phyloP scores from a whole-genome alignment of 768 basidiomycete genomes.

The Mycena filopes region DNA sequence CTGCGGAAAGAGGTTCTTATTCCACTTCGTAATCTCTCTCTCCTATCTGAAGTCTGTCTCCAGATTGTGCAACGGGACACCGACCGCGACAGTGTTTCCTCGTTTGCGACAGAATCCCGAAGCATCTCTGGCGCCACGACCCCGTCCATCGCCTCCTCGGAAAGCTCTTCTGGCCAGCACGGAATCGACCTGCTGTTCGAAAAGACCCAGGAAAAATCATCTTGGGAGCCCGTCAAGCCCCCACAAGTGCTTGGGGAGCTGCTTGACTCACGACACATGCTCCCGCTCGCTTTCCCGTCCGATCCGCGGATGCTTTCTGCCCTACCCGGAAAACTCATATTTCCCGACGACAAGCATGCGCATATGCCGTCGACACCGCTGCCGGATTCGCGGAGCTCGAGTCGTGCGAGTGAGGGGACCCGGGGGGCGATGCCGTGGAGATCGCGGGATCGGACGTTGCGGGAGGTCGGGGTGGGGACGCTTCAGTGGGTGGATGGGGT shows the following conservation, averaged over 20 bases:
- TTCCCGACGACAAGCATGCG: slow-evolving; percentile 46
- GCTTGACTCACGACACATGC: slow-evolving; percentile 92
- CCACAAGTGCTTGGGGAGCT: slow-evolving; percentile 91
- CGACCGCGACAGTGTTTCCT: slow-evolving; percentile 71
- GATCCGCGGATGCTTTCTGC: slow-evolving; percentile 83
- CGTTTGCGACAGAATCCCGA: slow-evolving; percentile 55
- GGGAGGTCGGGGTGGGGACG: slow-evolving; percentile 68
- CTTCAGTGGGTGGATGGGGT: slow-evolving; percentile 80
- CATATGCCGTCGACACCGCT: slow-evolving; percentile 20
- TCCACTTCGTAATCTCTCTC: not conserved
- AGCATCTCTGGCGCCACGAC: slow-evolving; percentile 38
- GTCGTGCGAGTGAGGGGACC: slow-evolving; percentile 48
- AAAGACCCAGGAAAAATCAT: slow-evolving; percentile 65
- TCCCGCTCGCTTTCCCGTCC: slow-evolving; percentile 86
- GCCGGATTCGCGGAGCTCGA: slow-evolving; percentile 48
- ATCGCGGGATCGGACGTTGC: slow-evolving; percentile 66
- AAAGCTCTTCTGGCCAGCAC: slow-evolving; percentile 54
- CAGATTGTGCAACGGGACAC: slow-evolving; percentile 78
- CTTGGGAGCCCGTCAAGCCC: slow-evolving; percentile 83
- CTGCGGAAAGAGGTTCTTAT: slow-evolving; percentile 78
- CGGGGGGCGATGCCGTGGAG: slow-evolving; percentile 65
- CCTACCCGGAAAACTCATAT: slow-evolving; percentile 60
- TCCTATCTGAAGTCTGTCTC: slow-evolving; percentile 14
- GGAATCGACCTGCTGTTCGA: slow-evolving; percentile 87
- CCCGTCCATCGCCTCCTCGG: slow-evolving; percentile 50